A percentile compares a stretch with the other conserved stretches of the same genome.
Evolutionary conservation across 2,329 filamentous ascomycete genomes (phyloP).

Genomic region (Periconia macrospinosa): DNA sequence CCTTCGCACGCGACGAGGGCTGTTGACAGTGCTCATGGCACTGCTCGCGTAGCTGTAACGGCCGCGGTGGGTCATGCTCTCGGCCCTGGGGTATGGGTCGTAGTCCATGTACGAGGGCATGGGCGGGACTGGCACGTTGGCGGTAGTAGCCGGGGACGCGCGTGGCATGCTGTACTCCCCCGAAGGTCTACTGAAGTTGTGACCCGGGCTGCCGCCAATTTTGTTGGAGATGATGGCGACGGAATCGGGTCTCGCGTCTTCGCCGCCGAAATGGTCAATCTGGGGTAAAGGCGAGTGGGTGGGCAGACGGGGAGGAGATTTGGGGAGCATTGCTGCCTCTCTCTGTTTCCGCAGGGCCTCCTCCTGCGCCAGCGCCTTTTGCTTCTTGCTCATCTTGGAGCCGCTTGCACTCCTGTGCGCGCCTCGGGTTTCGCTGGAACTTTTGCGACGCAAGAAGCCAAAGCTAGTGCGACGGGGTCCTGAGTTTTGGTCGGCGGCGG

Average conservation of each 20-base stretch:
- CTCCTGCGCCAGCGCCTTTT: slow-evolving; percentile 53
- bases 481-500: slow-evolving; percentile 19
- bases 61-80: slow-evolving; percentile 96
- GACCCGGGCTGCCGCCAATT: slow-evolving; percentile 40
- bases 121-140: slow-evolving; percentile 48
- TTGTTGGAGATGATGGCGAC: slow-evolving; percentile 64
- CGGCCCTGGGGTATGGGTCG: slow-evolving; percentile 79
- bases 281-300: slow-evolving; percentile 49
- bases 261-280: slow-evolving; percentile 64
- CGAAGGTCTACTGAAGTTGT: slow-evolving; percentile 42
- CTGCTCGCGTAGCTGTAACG: slow-evolving; percentile 96
- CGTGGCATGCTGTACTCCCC: slow-evolving; percentile 45
- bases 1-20: slow-evolving; percentile 84
- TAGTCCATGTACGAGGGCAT: slow-evolving; percentile 61
- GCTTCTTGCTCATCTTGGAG: slow-evolving; percentile 58
- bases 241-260: slow-evolving; percentile 64
- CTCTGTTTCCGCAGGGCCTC: slow-evolving; percentile 59
- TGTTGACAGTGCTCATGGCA: slow-evolving; percentile 88
- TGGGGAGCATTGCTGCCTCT: slow-evolving; percentile 58
- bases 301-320: slow-evolving; percentile 63
- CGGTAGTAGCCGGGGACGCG: slow-evolving; percentile 3
- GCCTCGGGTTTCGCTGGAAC: slow-evolving; percentile 29
- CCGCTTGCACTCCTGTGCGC: slow-evolving; percentile 28
- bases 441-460: slow-evolving; percentile 41
- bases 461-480: slow-evolving; percentile 35